Evolutionary conservation across 192 early-diverging fungal genomes (phyloP).

Genomic region (Coemansia interrupta): DNA sequence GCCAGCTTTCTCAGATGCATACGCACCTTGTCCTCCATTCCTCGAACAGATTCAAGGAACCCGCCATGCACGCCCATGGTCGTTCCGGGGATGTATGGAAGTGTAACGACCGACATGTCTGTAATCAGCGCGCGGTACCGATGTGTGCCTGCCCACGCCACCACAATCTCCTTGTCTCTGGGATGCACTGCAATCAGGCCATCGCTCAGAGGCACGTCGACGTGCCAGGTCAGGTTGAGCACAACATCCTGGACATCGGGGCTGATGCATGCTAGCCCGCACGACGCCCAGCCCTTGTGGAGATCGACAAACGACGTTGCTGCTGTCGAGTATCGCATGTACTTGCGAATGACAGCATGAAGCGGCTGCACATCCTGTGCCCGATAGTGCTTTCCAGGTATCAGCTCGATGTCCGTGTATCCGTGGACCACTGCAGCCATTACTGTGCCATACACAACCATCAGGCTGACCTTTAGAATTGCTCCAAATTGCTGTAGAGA

Average conservation of each 20-base stretch:
- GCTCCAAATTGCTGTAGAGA: no score
- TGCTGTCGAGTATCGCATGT: slow-evolving; percentile 51
- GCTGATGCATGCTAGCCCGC: slow-evolving; percentile 39
- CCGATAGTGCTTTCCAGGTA: slow-evolving; percentile 28
- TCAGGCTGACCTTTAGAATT: neutral
- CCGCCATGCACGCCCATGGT: slow-evolving; percentile 37
- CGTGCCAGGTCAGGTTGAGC: slow-evolving; percentile 45
- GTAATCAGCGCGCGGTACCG: slow-evolving; percentile 42
- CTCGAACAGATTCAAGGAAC: slow-evolving; percentile 28
- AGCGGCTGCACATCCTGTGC: slow-evolving; percentile 22
- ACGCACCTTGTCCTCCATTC: slow-evolving; percentile 8
- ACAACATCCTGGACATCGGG: slow-evolving; percentile 36
- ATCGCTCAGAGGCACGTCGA: slow-evolving; percentile 40
- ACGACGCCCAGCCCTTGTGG: slow-evolving; percentile 29
- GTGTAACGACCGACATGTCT: slow-evolving; percentile 37
- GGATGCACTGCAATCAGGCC: slow-evolving; percentile 33
- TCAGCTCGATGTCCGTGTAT: slow-evolving; percentile 22
- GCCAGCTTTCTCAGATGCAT: slow-evolving; percentile 14
- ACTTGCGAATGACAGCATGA: slow-evolving; percentile 33
- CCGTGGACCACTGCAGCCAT: slow-evolving; percentile 3
- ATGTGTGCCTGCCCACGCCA: slow-evolving; percentile 44
- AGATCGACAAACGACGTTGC: slow-evolving; percentile 46
- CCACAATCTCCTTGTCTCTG: slow-evolving; percentile 31
- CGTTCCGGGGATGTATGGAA: slow-evolving; percentile 23
- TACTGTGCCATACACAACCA: neutral